phyloP scores from a whole-genome alignment of 306 rosid genomes.

The Oxytropis ochrocephala region DNA sequence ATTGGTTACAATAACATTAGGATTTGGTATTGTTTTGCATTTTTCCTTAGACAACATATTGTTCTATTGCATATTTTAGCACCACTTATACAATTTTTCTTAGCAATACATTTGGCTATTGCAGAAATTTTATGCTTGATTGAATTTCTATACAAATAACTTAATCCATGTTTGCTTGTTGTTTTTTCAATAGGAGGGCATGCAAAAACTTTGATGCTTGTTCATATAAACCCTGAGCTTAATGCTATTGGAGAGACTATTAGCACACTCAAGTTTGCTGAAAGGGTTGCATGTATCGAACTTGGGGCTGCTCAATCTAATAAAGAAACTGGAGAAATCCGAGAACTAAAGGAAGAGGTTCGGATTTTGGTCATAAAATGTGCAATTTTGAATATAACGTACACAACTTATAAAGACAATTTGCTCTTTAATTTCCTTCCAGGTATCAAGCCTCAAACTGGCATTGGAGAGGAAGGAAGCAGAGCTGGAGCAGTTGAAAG shows the following conservation, averaged over 20 bases:
- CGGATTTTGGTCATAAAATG: neutral
- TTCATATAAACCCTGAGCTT: constrained; percentile 91
- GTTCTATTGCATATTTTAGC: neutral
- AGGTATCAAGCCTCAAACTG: constrained; percentile 72
- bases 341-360: constrained; percentile 92
- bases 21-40: neutral
- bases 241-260: constrained; percentile 91
- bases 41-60: neutral
- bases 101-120: neutral
- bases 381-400: constrained; percentile 7
- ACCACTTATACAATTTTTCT: neutral
- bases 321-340: constrained; percentile 86
- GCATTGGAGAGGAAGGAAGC: constrained; percentile 79
- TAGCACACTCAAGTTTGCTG: constrained; percentile 98
- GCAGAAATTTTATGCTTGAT: neutral
- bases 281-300: constrained; percentile 89
- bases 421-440: neutral
- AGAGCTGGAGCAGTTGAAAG: constrained; percentile 62
- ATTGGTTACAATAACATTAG: neutral
- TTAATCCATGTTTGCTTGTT: neutral
- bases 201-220: constrained; percentile 98
- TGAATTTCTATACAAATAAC: neutral
- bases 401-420: neutral
- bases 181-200: constrained; percentile 68
- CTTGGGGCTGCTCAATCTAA: constrained; percentile 92